Conservation (phyloP, 2,329 filamentous ascomycete genomes). For the Hymenoscyphus repandus region DNA sequence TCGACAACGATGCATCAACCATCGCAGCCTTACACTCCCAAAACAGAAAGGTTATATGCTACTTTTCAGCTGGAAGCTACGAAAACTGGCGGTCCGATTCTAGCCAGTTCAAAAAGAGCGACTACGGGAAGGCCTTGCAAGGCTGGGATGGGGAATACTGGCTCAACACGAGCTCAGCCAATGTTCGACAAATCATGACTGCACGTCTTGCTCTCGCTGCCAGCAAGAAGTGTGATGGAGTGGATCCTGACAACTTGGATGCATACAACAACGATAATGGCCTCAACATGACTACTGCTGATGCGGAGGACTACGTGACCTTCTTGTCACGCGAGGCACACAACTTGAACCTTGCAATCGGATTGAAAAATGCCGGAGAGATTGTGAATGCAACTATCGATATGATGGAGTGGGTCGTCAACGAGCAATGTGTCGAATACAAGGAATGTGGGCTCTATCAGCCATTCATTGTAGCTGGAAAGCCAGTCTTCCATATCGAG, state of each 20-base stretch:
- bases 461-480: constrained; percentile 52
- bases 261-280: constrained; percentile 57
- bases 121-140: constrained; percentile 52
- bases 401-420: constrained; percentile 59
- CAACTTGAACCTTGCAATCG: constrained; percentile 51
- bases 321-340: constrained; percentile 38
- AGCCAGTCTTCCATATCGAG: constrained; percentile 70
- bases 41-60: constrained; percentile 63
- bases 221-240: constrained; percentile 60
- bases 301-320: constrained; percentile 1
- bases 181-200: constrained; percentile 58
- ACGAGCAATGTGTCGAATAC: constrained; percentile 62
- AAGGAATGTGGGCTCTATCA: constrained; percentile 53
- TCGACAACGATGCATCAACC: constrained; percentile 40
- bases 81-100: constrained; percentile 56
- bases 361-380: constrained; percentile 62
- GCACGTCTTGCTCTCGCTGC: constrained; percentile 51
- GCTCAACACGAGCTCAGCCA: constrained; percentile 51
- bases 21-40: constrained; percentile 42
- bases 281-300: neutral
- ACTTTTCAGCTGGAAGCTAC: constrained; percentile 66
- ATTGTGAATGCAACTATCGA: constrained; percentile 47
- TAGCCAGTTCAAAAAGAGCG: constrained; percentile 44
- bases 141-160: constrained; percentile 64
- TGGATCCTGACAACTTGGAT: constrained; percentile 68